Conservation (phyloP, 2,329 filamentous ascomycete genomes). For the Elsinoe fawcettii region DNA sequence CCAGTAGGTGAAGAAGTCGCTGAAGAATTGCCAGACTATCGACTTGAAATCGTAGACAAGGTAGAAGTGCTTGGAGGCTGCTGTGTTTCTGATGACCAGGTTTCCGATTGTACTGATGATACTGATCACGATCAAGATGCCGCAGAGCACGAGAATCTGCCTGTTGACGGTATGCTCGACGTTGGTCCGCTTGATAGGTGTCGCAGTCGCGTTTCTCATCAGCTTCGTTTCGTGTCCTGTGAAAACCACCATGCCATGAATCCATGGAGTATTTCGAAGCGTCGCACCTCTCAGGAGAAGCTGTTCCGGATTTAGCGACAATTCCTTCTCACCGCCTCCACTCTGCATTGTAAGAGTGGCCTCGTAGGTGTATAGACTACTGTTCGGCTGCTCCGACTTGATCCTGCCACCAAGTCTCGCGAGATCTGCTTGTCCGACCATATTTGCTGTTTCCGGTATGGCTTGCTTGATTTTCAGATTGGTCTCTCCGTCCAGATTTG, state of each 20-base stretch:
- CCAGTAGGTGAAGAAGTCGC: slow-evolving; percentile 97
- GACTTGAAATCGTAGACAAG: slow-evolving; percentile 59
- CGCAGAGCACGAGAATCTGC: slow-evolving; percentile 83
- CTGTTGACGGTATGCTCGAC: slow-evolving; percentile 91
- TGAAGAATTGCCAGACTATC: slow-evolving; percentile 74
- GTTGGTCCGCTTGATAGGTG: slow-evolving; percentile 94
- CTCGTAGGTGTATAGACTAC: slow-evolving; percentile 96
- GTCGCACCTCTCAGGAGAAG: slow-evolving; percentile 87
- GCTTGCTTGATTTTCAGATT: slow-evolving; percentile 99
- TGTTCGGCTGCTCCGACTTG: slow-evolving; percentile 94
- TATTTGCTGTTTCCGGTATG: slow-evolving; percentile 78
- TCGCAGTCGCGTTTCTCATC: slow-evolving; percentile 95
- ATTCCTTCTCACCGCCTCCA: slow-evolving; percentile 86
- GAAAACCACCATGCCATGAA: slow-evolving; percentile 93
- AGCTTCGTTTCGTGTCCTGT: slow-evolving; percentile 97
- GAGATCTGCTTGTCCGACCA: slow-evolving; percentile 81
- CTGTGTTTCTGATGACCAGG: slow-evolving; percentile 64
- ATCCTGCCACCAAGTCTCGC: slow-evolving; percentile 78
- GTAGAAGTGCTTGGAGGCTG: slow-evolving; percentile 59
- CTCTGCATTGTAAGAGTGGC: slow-evolving; percentile 86
- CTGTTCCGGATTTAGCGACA: slow-evolving; percentile 85
- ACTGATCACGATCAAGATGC: slow-evolving; percentile 74
- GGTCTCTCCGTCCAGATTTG: slow-evolving; percentile 94
- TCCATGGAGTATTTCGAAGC: slow-evolving; percentile 91
- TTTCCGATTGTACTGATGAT: slow-evolving; percentile 88